phyloP scores from a whole-genome alignment of 2,329 filamentous ascomycete species.

The Botryotinia narcissicola region DNA sequence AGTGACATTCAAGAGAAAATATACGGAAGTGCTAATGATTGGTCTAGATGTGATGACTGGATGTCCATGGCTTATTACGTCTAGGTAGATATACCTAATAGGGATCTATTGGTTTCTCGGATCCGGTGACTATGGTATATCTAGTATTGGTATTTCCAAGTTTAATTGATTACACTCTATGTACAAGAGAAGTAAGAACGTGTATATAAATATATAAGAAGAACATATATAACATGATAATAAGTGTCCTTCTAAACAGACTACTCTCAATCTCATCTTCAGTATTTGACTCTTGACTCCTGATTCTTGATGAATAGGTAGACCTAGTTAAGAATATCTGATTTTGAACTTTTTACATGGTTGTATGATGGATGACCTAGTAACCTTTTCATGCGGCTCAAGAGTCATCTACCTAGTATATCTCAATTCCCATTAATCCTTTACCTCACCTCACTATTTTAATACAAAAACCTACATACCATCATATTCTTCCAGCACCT shows the following conservation, averaged over 20 bases:
- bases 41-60: not conserved
- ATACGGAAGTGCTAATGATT: not conserved
- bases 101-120: not conserved
- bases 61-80: no score
- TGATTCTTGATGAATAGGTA: not conserved
- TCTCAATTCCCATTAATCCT: no score
- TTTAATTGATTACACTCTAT: not conserved
- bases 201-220: no score
- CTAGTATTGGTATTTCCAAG: not conserved
- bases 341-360: not conserved
- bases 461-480: not conserved
- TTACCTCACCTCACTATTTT: not conserved
- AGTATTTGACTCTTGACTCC: no score
- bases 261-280: not conserved
- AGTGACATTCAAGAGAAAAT: not conserved
- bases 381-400: not conserved
- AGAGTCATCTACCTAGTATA: not conserved
- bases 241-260: no score
- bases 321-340: not conserved
- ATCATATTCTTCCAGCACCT: not conserved
- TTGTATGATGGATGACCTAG: not conserved
- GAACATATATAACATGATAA: not conserved
- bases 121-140: not conserved
- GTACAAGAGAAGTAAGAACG: not conserved
- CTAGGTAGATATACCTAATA: no score